Base-by-base conservation (phyloP, 176 grass and related monocot species). In the Carex littledalei region DNA sequence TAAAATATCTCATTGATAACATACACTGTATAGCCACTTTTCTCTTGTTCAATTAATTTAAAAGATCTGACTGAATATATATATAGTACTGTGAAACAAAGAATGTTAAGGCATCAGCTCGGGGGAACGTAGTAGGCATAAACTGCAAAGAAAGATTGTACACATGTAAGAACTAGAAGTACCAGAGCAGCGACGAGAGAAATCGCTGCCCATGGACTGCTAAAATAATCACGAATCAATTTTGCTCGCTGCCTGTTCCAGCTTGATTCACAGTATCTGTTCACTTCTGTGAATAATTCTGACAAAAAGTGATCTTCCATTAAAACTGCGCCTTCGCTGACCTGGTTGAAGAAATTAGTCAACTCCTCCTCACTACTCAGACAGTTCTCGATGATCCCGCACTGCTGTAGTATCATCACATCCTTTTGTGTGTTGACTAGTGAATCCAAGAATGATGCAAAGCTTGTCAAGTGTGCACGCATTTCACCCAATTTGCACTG, bases 171-270 rank as follows among this genome's bases (percentile, higher is more conserved):
- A 57, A 87, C 8, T 3, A 83, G 54, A 43, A 83, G 32, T 13
- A 83, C 0, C 39, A 64, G 8, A 10, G 50, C 86, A 31, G 79
- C 79, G 0, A 84, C 2, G 0, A 87, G 17, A 6, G 79, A 87
- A 63, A 77, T 61, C 2, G 26, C 26, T 9, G 65, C 16, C 86
- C 79, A 87, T 2, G 80, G 65, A 53, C 70, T 83, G 55, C 79
- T 57, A n/a, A 87, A 83, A 22, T 87, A 83, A 18, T 83, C 79
- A 29, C 39, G 79, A 13, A 74, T 12, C 32, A 87, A 24, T 47
- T n/a, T 66, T 12, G 86, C 86, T 53, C 67, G 52, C 53, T 78
- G 56, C 41, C 59, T 65, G 68, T 73, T 66, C 79, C 79, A 83
- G 7, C 2, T 60, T 10, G 85, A 81, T 37, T 81, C 49, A 13